Conservation (phyloP, 2,329 filamentous ascomycete species). For the Westerdykella aurantiaca region DNA sequence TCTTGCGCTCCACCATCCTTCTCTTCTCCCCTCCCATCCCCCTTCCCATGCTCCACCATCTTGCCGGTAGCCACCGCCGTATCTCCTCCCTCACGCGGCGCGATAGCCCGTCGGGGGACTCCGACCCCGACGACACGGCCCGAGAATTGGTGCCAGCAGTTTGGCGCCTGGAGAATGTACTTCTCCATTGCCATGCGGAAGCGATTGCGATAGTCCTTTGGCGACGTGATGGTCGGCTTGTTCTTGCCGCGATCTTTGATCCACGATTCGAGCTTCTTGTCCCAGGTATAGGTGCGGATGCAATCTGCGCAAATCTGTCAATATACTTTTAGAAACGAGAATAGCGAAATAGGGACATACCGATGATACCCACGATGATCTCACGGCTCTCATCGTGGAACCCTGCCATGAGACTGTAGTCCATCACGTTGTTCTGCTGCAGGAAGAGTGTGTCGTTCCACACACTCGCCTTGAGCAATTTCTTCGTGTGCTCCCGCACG, state of each 20-base stretch:
- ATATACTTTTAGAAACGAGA: background rate
- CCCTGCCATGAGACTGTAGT: constrained; percentile 97
- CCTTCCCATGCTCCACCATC: too few species aligned
- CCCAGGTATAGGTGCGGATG: constrained; percentile 97
- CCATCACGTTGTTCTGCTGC: constrained; percentile 95
- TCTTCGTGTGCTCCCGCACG: constrained; percentile 91
- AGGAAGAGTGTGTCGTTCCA: constrained; percentile 98
- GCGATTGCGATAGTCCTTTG: constrained; percentile 93
- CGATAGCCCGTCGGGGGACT: constrained; percentile 5
- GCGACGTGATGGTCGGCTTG: constrained; percentile 90
- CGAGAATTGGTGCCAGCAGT: constrained; percentile 67
- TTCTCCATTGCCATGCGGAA: constrained; percentile 96
- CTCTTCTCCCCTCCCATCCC: too few species aligned
- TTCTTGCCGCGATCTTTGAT: constrained; percentile 93
- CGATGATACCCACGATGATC: constrained; percentile 90
- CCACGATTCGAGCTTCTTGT: constrained; percentile 99
- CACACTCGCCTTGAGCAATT: constrained; percentile 80
- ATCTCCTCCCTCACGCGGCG: too few species aligned
- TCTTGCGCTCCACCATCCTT: too few species aligned
- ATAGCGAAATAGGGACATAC: constrained; percentile 11
- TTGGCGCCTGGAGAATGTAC: constrained; percentile 70
- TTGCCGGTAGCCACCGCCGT: too few species aligned
- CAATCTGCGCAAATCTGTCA: constrained; percentile 55
- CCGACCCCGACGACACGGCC: constrained; percentile 18
- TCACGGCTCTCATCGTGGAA: constrained; percentile 83